phyloP scores from a whole-genome alignment of 768 basidiomycete species.

The Lactarius hatsudake region DNA sequence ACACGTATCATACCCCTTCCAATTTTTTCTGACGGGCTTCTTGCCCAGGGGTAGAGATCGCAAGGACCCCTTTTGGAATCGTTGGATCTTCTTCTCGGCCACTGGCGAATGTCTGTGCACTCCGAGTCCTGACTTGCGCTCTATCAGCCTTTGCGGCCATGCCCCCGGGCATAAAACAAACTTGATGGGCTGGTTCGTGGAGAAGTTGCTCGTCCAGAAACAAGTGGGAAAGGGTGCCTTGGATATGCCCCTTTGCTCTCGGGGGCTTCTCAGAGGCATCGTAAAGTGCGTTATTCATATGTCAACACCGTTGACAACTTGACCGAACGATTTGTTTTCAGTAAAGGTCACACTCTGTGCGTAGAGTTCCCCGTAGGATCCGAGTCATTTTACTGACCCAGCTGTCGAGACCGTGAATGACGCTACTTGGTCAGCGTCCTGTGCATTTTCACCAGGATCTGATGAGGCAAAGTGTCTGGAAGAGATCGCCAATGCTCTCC shows the following conservation, averaged over 20 bases:
- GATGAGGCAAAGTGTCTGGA: conserved; percentile 46
- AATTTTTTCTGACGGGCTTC: conserved; percentile 48
- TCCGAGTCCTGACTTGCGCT: conserved; percentile 48
- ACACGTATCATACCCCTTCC: conserved; percentile 53
- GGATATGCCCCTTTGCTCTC: conserved; percentile 63
- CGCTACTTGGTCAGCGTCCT: conserved; percentile 47
- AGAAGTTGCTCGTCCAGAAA: conserved; percentile 44
- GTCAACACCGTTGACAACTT: neutral
- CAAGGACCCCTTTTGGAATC: conserved; percentile 40
- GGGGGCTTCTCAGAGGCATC: conserved; percentile 52
- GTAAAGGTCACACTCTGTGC: conserved; percentile 36
- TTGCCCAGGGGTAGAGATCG: conserved; percentile 52
- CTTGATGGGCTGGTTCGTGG: conserved; percentile 68
- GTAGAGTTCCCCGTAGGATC: conserved; percentile 61
- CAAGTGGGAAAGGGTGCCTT: conserved; percentile 32
- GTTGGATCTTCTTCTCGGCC: conserved; percentile 45
- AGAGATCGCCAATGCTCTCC: conserved; percentile 55
- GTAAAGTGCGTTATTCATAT: conserved; percentile 42
- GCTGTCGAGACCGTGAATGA: conserved; percentile 45
- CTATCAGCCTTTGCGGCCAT: conserved; percentile 53
- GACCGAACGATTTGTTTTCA: conserved; percentile 18
- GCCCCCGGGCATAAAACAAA: conserved; percentile 53
- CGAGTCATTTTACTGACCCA: conserved; percentile 62
- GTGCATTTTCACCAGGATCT: conserved; percentile 42
- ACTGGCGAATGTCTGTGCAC: conserved; percentile 51